Base-by-base conservation (phyloP, 2,329 filamentous ascomycete species). In the Aspergillus ustus region DNA sequence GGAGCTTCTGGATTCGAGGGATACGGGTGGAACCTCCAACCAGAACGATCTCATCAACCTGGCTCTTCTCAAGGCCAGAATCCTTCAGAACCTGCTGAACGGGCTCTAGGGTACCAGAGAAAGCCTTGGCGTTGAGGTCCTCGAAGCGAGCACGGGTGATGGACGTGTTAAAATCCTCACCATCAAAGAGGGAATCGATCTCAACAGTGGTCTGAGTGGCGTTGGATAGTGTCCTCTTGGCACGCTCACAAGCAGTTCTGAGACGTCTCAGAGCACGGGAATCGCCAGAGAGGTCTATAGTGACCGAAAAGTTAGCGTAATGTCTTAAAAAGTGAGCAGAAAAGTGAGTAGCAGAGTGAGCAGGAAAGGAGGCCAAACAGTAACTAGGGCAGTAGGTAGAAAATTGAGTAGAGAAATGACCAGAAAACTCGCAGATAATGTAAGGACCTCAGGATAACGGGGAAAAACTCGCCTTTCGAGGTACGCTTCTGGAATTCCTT, bases 1-100 rank as follows among this genome's bases (percentile, higher is more conserved):
- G 89, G 70, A 99, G 91, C 89, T 98, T 98, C 90, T 99, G 95
- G 81, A 99, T 96, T 80, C 90, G 89, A 77, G 95, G 95, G 73
- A 99, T 99, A 92, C 95, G 95, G 76, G 95, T 99, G 67, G 93
- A 97, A 73, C 95, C 95, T 89, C 95, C 95, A 77, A 99, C 95
- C 75, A 99, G 91, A 74, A 99, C 95, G 70, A 99, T 97, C 87
- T 99, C 95, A 78, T 98, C 93, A 75, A 99, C 94, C 77, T 88
- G 90, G 81, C 81, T 86, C 91, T 98, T 98, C 77, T 93, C 90
- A 62, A 97, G 86, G 72, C 77, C 83, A 68, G 95, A 90, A 76
- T 99, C 95, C 87, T 97, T 96, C 66, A 99, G 87, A 67, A 99
- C 95, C 84, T 97, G 93, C 80, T 92, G 91, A 75, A 99, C 95